Conservation (phyloP, 1,284 basidiomycete species). For the Fomitiporia mediterranea region DNA sequence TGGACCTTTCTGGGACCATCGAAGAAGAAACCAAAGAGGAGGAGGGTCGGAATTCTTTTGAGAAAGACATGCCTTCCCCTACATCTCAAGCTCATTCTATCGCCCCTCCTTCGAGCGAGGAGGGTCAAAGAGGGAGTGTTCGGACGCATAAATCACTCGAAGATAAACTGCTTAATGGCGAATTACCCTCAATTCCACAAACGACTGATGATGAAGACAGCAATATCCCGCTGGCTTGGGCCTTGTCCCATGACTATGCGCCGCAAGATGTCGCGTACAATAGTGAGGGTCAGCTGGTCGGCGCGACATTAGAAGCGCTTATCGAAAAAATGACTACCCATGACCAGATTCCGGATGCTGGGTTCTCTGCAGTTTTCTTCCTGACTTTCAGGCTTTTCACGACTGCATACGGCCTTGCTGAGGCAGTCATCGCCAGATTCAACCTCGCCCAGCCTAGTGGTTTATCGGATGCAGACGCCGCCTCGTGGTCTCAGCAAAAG, state of each 20-base stretch:
- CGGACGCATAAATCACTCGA: slow-evolving; percentile 40
- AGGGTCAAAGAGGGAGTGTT: slow-evolving; percentile 54
- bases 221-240: slow-evolving; percentile 47
- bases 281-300: slow-evolving; percentile 83
- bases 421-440: slow-evolving; percentile 77
- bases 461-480: slow-evolving; percentile 59
- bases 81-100: slow-evolving; percentile 45
- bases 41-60: slow-evolving; percentile 9
- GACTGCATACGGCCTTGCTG: slow-evolving; percentile 70
- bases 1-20: neutral
- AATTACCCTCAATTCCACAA: slow-evolving; percentile 44
- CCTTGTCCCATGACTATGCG: slow-evolving; percentile 66
- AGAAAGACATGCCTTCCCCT: slow-evolving; percentile 42
- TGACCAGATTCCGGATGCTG: slow-evolving; percentile 80
- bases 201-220: slow-evolving; percentile 31
- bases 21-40: slow-evolving; percentile 29
- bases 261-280: slow-evolving; percentile 87
- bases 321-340: slow-evolving; percentile 98
- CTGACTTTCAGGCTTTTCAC: slow-evolving; percentile 95
- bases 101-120: slow-evolving; percentile 33
- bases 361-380: slow-evolving; percentile 88
- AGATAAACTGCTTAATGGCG: slow-evolving; percentile 51
- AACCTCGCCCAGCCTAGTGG: slow-evolving; percentile 61
- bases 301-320: slow-evolving; percentile 83
- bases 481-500: slow-evolving; percentile 81